These are phyloP conservation scores for Exophiala alcalophila DNA, from an alignment of 2,329 filamentous ascomycete genomes.

Conservation along the genomic window DNA sequence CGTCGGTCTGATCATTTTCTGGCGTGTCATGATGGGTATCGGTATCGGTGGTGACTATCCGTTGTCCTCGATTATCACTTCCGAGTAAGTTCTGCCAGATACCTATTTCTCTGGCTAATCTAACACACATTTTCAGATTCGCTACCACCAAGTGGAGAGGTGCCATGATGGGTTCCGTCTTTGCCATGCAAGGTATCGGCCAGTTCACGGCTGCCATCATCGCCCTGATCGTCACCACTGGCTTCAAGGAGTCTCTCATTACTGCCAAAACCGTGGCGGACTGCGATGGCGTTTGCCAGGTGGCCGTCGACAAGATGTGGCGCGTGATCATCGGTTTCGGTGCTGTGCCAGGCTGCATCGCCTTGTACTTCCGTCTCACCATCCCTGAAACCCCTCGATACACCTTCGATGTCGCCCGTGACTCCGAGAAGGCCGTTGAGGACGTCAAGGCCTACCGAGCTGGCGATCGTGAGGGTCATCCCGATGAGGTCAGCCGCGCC, in stretches of 20 bases:
- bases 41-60: conserved; percentile 82
- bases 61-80: conserved; percentile 77
- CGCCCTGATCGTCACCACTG: conserved; percentile 69
- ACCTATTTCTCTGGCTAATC: conserved; percentile 6
- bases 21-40: conserved; percentile 75
- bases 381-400: conserved; percentile 87
- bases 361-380: conserved; percentile 80
- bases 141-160: conserved; percentile 81
- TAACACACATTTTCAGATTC: conserved; percentile 55
- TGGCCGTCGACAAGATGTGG: conserved; percentile 86
- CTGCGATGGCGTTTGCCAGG: conserved; percentile 63
- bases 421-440: conserved; percentile 69
- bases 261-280: conserved; percentile 50
- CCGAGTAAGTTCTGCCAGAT: conserved; percentile 52
- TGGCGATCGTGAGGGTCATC: conserved; percentile 60
- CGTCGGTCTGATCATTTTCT: conserved; percentile 64
- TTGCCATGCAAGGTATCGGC: conserved; percentile 82
- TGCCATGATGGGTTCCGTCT: conserved; percentile 83
- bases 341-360: conserved; percentile 74
- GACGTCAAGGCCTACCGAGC: conserved; percentile 73
- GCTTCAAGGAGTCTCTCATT: conserved; percentile 64
- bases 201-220: conserved; percentile 74
- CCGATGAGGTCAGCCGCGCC: conserved; percentile 66
- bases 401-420: conserved; percentile 75
- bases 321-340: conserved; percentile 76